phyloP scores from a whole-genome alignment of 2,329 filamentous ascomycete species.

The Aquanectria penicillioides region DNA sequence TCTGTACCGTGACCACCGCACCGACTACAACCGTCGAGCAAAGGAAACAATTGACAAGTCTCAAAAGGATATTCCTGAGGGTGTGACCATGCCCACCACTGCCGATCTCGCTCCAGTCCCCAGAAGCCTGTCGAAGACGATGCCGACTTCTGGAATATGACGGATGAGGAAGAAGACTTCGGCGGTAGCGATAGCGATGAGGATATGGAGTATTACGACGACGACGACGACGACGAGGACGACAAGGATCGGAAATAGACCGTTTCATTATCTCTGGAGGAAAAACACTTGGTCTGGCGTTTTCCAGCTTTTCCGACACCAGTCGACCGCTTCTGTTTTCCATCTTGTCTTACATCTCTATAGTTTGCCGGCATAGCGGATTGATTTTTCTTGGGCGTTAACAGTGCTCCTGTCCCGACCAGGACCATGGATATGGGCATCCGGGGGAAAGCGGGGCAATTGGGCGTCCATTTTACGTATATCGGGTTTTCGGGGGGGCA shows the following conservation, averaged over 20 bases:
- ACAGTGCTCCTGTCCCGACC: slow-evolving; percentile 25
- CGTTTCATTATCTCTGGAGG: slow-evolving; percentile 1
- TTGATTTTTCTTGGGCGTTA: slow-evolving; percentile 36
- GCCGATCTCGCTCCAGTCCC: slow-evolving; percentile 69
- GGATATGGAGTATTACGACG: slow-evolving; percentile 69
- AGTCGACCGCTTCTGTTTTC: neutral
- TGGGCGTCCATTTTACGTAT: slow-evolving; percentile 20
- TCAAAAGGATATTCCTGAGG: slow-evolving; percentile 81
- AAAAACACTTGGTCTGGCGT: neutral
- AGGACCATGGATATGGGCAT: slow-evolving; percentile 28
- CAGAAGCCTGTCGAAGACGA: slow-evolving; percentile 73
- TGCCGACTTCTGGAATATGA: slow-evolving; percentile 84
- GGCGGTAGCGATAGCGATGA: slow-evolving; percentile 77
- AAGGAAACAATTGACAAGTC: slow-evolving; percentile 76
- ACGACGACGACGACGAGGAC: slow-evolving; percentile 67
- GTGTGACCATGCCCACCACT: slow-evolving; percentile 83
- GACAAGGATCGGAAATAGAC: slow-evolving; percentile 47
- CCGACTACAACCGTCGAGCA: slow-evolving; percentile 76
- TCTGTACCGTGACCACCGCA: slow-evolving; percentile 79
- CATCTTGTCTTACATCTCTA: slow-evolving; percentile 29
- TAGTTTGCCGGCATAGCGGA: slow-evolving; percentile 36
- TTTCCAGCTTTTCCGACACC: neutral
- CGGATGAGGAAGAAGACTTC: slow-evolving; percentile 81
- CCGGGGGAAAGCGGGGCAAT: slow-evolving; percentile 22
- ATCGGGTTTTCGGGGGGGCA: slow-evolving; percentile 29